These are phyloP conservation scores for Sugiyamaella pinicola DNA, from an alignment of 1,139 yeast species.

Conservation along the genomic window DNA sequence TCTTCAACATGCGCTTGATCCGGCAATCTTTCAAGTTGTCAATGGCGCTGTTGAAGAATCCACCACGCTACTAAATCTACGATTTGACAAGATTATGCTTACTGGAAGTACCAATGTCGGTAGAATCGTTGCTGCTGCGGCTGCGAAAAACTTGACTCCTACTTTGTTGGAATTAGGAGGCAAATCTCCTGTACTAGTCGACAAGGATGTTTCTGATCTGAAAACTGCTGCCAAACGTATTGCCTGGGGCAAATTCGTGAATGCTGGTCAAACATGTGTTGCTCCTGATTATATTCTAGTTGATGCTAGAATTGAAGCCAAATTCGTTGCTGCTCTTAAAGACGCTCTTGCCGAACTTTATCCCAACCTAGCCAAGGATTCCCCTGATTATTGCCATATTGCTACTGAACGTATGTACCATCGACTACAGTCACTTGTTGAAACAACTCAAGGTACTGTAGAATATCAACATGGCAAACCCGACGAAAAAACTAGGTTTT, in stretches of 20 bases:
- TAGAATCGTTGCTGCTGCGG: constrained; percentile 72
- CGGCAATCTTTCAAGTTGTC: constrained; percentile 59
- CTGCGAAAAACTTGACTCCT: constrained; percentile 85
- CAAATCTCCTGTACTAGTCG: constrained; percentile 80
- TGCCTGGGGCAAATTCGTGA: constrained; percentile 75
- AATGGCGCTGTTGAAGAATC: constrained; percentile 78
- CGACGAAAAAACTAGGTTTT: constrained; percentile 49
- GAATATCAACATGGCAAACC: constrained; percentile 55
- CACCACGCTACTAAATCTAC: constrained; percentile 61
- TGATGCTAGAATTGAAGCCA: constrained; percentile 58
- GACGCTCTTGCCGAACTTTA: constrained; percentile 52
- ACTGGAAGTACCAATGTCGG: constrained; percentile 85
- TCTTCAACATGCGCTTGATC: constrained; percentile 57
- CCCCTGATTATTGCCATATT: constrained; percentile 59
- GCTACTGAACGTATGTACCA: constrained; percentile 62
- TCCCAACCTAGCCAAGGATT: constrained; percentile 44
- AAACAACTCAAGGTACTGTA: constrained; percentile 60
- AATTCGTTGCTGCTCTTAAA: constrained; percentile 52
- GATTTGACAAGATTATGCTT: constrained; percentile 81
- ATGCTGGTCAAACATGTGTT: constrained; percentile 91
- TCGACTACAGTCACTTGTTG: constrained; percentile 52
- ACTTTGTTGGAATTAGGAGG: constrained; percentile 86
- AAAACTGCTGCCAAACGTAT: constrained; percentile 64
- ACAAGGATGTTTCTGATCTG: constrained; percentile 50
- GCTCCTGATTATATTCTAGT: constrained; percentile 81